These are phyloP conservation scores for Nicotiana tabacum DNA, from an alignment of 257 asterid genomes.

Conservation along the genomic window DNA sequence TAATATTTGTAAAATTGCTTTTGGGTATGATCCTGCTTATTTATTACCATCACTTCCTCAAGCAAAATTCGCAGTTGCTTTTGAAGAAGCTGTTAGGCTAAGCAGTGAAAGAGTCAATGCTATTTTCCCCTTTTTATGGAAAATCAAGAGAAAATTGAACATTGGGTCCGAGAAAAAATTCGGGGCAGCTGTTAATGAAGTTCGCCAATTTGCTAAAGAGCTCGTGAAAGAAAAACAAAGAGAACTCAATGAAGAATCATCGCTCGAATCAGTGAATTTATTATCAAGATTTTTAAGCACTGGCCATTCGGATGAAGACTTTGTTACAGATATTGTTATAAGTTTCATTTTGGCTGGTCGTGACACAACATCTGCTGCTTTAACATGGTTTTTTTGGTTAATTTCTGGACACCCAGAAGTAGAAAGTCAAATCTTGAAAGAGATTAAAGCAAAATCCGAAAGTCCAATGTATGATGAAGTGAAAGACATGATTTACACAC, in stretches of 20 bases:
- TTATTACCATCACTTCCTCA: constrained; percentile 39
- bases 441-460: constrained; percentile 21
- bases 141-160: constrained; percentile 28
- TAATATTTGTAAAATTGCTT: constrained; percentile 56
- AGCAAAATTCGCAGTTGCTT: constrained; percentile 38
- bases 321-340: constrained; percentile 52
- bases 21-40: constrained; percentile 58
- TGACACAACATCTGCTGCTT: constrained; percentile 61
- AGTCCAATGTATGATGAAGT: constrained; percentile 37
- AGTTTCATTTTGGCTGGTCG: constrained; percentile 70
- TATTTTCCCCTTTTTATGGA: constrained; percentile 38
- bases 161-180: constrained; percentile 47
- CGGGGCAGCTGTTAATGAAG: neutral
- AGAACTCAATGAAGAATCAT: constrained; percentile 16
- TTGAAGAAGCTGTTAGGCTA: constrained; percentile 32
- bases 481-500: constrained; percentile 52
- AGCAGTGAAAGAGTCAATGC: constrained; percentile 29
- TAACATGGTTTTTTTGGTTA: constrained; percentile 71
- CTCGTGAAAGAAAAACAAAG: constrained; percentile 32
- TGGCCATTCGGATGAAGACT: constrained; percentile 42
- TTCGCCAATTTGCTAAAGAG: constrained; percentile 41
- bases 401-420: constrained; percentile 25
- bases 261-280: constrained; percentile 35
- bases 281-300: constrained; percentile 48
- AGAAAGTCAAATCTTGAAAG: constrained; percentile 36